phyloP scores from a whole-genome alignment of 495 filamentous ascomycete species.

The Apodospora peruviana region DNA sequence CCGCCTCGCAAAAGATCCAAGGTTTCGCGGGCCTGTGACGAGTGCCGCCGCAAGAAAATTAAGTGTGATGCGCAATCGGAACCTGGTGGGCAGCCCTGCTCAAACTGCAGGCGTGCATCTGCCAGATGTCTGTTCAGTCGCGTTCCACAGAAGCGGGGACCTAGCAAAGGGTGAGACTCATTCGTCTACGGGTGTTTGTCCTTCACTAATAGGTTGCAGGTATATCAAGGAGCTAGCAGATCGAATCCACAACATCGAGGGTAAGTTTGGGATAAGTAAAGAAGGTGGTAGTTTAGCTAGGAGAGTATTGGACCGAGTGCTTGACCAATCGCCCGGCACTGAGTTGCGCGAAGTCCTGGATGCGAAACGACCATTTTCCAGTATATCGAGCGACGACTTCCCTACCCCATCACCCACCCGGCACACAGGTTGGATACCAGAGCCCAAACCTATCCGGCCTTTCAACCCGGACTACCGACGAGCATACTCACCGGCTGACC shows the following conservation, averaged over 20 bases:
- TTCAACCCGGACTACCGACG: slow-evolving; percentile 23
- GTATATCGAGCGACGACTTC: slow-evolving; percentile 37
- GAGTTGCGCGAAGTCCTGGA: too few relatives aligned
- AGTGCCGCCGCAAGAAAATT: slow-evolving; percentile 95
- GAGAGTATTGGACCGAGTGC: slow-evolving; percentile 31
- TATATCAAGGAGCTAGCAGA: slow-evolving; percentile 97
- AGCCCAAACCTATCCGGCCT: slow-evolving; percentile 36
- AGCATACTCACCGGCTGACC: slow-evolving; percentile 37
- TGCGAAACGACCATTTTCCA: slow-evolving; percentile 43
- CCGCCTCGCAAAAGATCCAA: slow-evolving; percentile 81
- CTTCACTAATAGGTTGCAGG: slow-evolving; percentile 32
- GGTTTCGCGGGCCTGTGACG: slow-evolving; percentile 90
- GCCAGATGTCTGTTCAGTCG: slow-evolving; percentile 83
- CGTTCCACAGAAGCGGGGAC: slow-evolving; percentile 90
- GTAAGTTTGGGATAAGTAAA: slow-evolving; percentile 36
- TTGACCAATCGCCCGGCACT: slow-evolving; percentile 24
- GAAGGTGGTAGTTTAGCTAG: slow-evolving; percentile 20
- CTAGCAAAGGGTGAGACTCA: slow-evolving; percentile 79
- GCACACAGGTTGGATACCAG: slow-evolving; percentile 27
- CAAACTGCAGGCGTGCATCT: slow-evolving; percentile 75
- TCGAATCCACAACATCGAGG: slow-evolving; percentile 77
- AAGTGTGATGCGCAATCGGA: slow-evolving; percentile 87
- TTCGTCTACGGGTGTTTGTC: neutral
- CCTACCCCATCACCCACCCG: slow-evolving; percentile 26
- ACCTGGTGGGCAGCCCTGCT: slow-evolving; percentile 70